These are phyloP conservation scores for Fusarium newnesense DNA, from an alignment of 2,329 filamentous ascomycete species.

Conservation along the genomic window DNA sequence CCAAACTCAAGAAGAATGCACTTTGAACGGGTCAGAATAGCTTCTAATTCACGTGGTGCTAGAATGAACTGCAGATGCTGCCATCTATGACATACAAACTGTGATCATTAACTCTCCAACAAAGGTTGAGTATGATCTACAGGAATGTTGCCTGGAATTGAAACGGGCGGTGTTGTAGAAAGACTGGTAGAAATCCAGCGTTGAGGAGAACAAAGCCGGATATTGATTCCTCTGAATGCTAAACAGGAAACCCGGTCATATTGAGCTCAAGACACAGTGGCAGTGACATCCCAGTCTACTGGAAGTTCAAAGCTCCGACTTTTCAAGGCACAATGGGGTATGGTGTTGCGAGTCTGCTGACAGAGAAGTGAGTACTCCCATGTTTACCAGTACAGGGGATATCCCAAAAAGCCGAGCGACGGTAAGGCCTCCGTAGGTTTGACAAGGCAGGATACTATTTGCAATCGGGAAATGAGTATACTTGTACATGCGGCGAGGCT, in stretches of 20 bases:
- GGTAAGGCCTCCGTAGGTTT: no score
- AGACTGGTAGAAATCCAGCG: neutral
- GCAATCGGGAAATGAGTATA: neutral
- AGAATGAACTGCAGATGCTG: neutral
- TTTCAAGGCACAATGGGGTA: neutral
- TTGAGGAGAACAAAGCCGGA: neutral
- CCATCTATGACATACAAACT: neutral
- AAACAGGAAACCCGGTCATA: neutral
- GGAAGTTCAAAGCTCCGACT: neutral
- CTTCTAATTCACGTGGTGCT: neutral
- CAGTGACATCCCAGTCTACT: neutral
- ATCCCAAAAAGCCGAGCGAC: no score
- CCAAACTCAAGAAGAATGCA: neutral
- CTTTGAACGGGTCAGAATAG: neutral
- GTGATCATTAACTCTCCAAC: neutral
- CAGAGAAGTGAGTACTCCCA: neutral
- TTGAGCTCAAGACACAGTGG: neutral
- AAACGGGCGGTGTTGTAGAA: no score
- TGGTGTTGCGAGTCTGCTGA: neutral
- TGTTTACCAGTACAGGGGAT: neutral
- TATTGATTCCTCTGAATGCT: neutral
- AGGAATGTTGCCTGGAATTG: no score
- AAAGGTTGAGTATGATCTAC: neutral
- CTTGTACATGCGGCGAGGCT: neutral
- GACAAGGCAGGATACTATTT: constrained; percentile 18